These are phyloP conservation scores for Phyllosticta citribraziliensis DNA, from an alignment of 2,329 filamentous ascomycete genomes.

Conservation along the genomic window DNA sequence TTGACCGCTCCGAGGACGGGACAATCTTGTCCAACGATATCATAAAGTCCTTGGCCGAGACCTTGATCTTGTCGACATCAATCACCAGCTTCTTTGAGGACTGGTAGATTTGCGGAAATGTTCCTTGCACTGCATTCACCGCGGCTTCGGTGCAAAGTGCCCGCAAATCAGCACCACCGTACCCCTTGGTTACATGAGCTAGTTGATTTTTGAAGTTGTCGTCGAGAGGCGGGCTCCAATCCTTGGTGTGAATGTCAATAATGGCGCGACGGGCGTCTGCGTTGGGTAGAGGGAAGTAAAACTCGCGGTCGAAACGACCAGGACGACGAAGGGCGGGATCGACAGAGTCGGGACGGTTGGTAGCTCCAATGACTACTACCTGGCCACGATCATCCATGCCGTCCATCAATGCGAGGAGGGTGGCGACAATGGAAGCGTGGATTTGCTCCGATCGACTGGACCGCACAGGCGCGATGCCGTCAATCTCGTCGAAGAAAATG, in stretches of 20 bases:
- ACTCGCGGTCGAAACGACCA: slow-evolving; percentile 92
- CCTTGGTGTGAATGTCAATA: slow-evolving; percentile 87
- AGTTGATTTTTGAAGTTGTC: slow-evolving; percentile 72
- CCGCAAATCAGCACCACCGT: slow-evolving; percentile 88
- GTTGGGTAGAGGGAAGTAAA: slow-evolving; percentile 92
- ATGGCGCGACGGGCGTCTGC: slow-evolving; percentile 72
- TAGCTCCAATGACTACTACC: slow-evolving; percentile 98
- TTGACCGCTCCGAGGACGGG: slow-evolving; percentile 85
- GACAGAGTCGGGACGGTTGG: slow-evolving; percentile 91
- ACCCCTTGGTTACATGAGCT: slow-evolving; percentile 85
- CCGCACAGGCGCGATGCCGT: slow-evolving; percentile 87
- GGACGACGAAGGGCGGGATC: slow-evolving; percentile 91
- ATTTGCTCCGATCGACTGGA: slow-evolving; percentile 99
- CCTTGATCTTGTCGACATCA: slow-evolving; percentile 70
- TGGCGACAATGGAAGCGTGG: slow-evolving; percentile 93
- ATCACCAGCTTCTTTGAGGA: slow-evolving; percentile 85
- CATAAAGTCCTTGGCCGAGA: slow-evolving; percentile 94
- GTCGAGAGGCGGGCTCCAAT: slow-evolving; percentile 72
- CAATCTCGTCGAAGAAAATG: slow-evolving; percentile 99
- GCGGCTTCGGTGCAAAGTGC: slow-evolving; percentile 94
- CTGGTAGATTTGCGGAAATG: slow-evolving; percentile 91
- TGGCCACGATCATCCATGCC: slow-evolving; percentile 97
- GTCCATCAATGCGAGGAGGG: slow-evolving; percentile 88
- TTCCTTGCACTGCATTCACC: slow-evolving; percentile 88
- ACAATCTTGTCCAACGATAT: slow-evolving; percentile 93